A percentile compares a stretch with the other conserved stretches of the same genome.
phyloP scores from a whole-genome alignment of 1,284 basidiomycete genomes.

The Rhodotorula sp. region DNA sequence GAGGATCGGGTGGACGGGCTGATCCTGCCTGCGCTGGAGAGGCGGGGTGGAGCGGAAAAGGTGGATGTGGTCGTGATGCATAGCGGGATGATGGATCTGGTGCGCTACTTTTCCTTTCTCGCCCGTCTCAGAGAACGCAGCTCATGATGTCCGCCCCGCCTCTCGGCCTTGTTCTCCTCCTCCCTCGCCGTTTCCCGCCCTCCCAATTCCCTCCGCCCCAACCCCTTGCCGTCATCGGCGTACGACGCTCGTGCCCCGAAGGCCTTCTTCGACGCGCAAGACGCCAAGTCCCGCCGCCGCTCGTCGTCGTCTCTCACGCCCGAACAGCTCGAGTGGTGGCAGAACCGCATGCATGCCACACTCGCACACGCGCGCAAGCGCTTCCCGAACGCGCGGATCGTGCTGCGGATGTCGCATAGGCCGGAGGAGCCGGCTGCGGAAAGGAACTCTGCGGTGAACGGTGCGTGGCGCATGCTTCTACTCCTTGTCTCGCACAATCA shows the following conservation, averaged over 20 bases:
- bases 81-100: slow-evolving; percentile 38
- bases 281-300: slow-evolving; percentile 37
- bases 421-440: slow-evolving; percentile 32
- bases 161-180: too few relatives aligned
- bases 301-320: slow-evolving; percentile 31
- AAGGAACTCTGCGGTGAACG: slow-evolving; percentile 36
- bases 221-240: not conserved
- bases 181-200: too few relatives aligned
- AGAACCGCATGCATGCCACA: slow-evolving; percentile 33
- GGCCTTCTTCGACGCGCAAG: slow-evolving; percentile 42
- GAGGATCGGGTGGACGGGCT: slow-evolving; percentile 36
- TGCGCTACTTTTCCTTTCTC: not conserved
- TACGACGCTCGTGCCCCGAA: not conserved
- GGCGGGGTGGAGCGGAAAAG: slow-evolving; percentile 33
- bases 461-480: slow-evolving; percentile 10
- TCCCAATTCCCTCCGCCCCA: too few relatives aligned
- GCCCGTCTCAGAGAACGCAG: too few relatives aligned
- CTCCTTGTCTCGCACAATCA: not conserved
- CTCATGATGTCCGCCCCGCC: not conserved
- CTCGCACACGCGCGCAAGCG: slow-evolving; percentile 30
- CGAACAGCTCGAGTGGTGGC: slow-evolving; percentile 40
- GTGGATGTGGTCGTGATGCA: slow-evolving; percentile 37
- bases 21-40: slow-evolving; percentile 30
- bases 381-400: slow-evolving; percentile 36
- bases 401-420: slow-evolving; percentile 38